These are phyloP conservation scores for Fusarium buxicola DNA, from an alignment of 2,329 filamentous ascomycete species.

Conservation along the genomic window DNA sequence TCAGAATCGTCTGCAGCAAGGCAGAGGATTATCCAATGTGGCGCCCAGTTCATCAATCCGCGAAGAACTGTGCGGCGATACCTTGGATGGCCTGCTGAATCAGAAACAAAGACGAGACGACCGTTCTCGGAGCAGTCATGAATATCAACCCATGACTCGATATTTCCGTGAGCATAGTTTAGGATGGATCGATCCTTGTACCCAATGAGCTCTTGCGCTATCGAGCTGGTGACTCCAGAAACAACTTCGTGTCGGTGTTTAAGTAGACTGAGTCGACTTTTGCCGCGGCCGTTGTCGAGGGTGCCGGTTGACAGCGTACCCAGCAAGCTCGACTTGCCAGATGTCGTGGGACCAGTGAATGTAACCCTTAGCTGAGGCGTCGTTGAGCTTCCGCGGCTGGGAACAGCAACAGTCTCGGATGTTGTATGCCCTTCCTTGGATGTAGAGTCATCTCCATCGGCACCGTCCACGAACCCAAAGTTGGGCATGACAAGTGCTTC, in stretches of 20 bases:
- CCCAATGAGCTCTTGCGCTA: constrained; percentile 92
- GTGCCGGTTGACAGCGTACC: constrained; percentile 89
- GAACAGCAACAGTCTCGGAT: constrained; percentile 37
- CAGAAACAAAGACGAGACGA: constrained; percentile 87
- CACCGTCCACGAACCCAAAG: constrained; percentile 55
- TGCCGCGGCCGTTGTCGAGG: constrained; percentile 91
- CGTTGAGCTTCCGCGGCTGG: constrained; percentile 61
- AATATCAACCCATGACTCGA: constrained; percentile 94
- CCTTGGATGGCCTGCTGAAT: constrained; percentile 90
- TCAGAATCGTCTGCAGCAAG: constrained; percentile 82
- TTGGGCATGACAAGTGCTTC: constrained; percentile 90
- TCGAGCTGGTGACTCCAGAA: constrained; percentile 92
- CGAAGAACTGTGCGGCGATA: constrained; percentile 90
- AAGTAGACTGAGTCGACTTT: constrained; percentile 86
- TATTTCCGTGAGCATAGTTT: constrained; percentile 88
- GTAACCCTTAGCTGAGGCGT: constrained; percentile 87
- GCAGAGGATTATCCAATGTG: constrained; percentile 92
- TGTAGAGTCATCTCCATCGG: constrained; percentile 8
- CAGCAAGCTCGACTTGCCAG: constrained; percentile 91
- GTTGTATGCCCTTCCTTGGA: constrained; percentile 7
- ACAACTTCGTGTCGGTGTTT: constrained; percentile 94
- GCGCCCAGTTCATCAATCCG: constrained; percentile 93
- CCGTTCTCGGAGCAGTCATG: constrained; percentile 80
- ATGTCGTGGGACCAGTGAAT: constrained; percentile 87
- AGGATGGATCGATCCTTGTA: constrained; percentile 74